These are phyloP conservation scores for Physcomitrium patens DNA, from an alignment of 225 moss, liverwort and hornwort genomes.

Conservation along the genomic window DNA sequence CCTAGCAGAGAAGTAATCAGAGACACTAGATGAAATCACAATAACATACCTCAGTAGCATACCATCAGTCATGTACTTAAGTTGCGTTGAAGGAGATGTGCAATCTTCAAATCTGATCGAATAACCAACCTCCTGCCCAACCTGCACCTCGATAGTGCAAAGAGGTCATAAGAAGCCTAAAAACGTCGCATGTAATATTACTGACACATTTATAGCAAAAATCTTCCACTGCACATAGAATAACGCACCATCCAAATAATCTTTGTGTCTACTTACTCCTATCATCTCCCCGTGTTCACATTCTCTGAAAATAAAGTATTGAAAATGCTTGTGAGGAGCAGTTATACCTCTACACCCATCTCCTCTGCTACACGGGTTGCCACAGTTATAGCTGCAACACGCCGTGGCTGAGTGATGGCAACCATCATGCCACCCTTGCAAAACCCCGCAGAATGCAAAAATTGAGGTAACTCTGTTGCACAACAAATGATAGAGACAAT, in stretches of 20 bases:
- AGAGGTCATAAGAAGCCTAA: constrained; percentile 19
- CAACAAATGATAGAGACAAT: constrained; percentile 13
- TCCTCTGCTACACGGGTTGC: constrained; percentile 95
- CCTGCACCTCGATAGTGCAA: constrained; percentile 41
- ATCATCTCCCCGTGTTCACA: background rate
- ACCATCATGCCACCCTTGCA: constrained; percentile 73
- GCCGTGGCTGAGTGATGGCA: constrained; percentile 92
- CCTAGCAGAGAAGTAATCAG: background rate
- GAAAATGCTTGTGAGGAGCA: background rate
- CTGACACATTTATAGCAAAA: background rate
- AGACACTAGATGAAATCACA: background rate
- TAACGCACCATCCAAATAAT: background rate
- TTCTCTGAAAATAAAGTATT: background rate
- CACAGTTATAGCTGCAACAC: constrained; percentile 96
- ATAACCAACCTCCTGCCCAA: constrained; percentile 92
- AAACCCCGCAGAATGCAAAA: constrained; percentile 81
- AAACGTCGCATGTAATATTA: background rate
- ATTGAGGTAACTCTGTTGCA: constrained; percentile 73
- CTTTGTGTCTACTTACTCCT: background rate
- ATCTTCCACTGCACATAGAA: background rate
- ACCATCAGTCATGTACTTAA: constrained; percentile 99
- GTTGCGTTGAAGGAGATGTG: constrained; percentile 70
- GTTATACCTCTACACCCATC: constrained; percentile 69
- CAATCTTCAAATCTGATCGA: constrained; percentile 97
- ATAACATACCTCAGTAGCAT: constrained; percentile 65